These are phyloP conservation scores for Penicillium argentinense DNA, from an alignment of 495 filamentous ascomycete genomes.

Conservation along the genomic window DNA sequence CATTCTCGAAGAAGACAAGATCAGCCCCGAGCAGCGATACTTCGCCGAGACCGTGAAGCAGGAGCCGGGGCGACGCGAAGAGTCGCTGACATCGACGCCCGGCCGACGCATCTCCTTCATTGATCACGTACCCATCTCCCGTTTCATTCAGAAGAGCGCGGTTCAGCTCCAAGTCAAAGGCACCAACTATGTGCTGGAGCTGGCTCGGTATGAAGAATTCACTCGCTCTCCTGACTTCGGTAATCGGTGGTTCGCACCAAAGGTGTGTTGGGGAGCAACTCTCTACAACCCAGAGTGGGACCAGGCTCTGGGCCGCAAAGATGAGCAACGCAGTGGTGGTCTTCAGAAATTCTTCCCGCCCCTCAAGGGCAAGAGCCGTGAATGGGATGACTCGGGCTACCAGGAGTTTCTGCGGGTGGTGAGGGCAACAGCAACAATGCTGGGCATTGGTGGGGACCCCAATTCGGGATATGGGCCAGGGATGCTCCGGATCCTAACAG, in stretches of 20 bases:
- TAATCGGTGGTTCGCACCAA: slow-evolving; percentile 1
- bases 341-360: no score
- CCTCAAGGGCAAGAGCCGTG: not conserved
- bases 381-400: slow-evolving; percentile 24
- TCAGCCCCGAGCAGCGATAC: not conserved
- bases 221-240: slow-evolving; percentile 32
- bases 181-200: slow-evolving; percentile 54
- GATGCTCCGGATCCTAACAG: no score
- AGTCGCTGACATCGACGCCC: not conserved
- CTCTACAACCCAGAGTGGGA: slow-evolving; percentile 56
- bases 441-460: no score
- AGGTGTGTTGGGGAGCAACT: slow-evolving; percentile 43
- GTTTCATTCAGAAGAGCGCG: slow-evolving; percentile 50
- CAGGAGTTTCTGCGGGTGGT: slow-evolving; percentile 37
- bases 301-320: slow-evolving; percentile 21
- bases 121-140: slow-evolving; percentile 18
- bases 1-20: slow-evolving; percentile 21
- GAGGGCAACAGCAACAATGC: slow-evolving; percentile 25
- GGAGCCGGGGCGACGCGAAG: not conserved
- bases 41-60: slow-evolving; percentile 22
- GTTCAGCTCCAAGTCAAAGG: slow-evolving; percentile 47
- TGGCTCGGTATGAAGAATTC: slow-evolving; percentile 52
- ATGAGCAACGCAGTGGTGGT: no score
- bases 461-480: no score
- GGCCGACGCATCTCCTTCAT: slow-evolving; percentile 25